These are phyloP conservation scores for Aspergillus chevalieri DNA, from an alignment of 2,329 filamentous ascomycete genomes.

Conservation along the genomic window DNA sequence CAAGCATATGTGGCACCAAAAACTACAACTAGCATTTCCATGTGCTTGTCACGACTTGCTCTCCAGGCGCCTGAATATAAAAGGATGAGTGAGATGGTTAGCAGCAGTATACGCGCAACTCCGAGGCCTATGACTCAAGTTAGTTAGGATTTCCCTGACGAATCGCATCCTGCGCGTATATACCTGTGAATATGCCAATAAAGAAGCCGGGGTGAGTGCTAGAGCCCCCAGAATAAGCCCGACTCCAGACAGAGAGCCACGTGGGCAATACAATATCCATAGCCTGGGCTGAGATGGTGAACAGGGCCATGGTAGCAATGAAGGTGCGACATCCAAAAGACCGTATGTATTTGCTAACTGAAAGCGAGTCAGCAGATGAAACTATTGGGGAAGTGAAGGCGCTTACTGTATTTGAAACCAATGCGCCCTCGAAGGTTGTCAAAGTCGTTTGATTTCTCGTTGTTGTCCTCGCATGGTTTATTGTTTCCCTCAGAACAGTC, in stretches of 20 bases:
- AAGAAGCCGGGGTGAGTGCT: background rate
- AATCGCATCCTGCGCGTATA: background rate
- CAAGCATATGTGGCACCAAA: constrained; percentile 10
- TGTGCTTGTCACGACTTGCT: constrained; percentile 8
- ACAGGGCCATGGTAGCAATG: background rate
- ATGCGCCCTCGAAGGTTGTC: background rate
- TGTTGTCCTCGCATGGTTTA: background rate
- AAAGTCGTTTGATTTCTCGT: background rate
- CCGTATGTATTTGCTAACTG: constrained; percentile 5
- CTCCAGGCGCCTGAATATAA: constrained; percentile 7
- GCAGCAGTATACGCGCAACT: constrained; percentile 1
- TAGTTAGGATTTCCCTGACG: background rate
- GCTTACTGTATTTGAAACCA: constrained; percentile 3
- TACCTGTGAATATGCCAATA: constrained; percentile 2
- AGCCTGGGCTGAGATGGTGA: constrained; percentile 3
- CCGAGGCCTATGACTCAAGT: constrained; percentile 3
- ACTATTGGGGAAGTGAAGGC: background rate
- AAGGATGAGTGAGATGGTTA: constrained; percentile 5
- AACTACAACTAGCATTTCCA: constrained; percentile 5
- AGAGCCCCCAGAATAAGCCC: background rate
- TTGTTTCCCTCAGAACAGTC: background rate
- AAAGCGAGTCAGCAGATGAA: background rate
- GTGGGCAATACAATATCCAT: constrained; percentile 7
- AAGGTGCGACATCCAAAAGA: constrained; percentile 5
- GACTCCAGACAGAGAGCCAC: constrained; percentile 10